Percentiles rank a stretch among this genome's conserved stretches.
phyloP scores from a whole-genome alignment of 176 grass and related monocot species.

The Oryza meridionalis region DNA sequence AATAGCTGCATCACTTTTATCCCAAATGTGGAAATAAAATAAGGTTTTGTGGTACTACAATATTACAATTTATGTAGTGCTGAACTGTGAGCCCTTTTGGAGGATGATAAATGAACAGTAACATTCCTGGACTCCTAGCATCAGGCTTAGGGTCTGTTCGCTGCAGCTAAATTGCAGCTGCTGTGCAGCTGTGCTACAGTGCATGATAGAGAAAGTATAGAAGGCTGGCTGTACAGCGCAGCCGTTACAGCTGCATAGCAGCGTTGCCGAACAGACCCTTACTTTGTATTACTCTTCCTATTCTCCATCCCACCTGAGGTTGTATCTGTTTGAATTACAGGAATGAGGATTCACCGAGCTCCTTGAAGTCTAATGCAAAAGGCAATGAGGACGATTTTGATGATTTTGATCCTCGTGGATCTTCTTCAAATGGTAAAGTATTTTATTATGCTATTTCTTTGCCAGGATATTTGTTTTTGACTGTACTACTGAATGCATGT shows the following conservation, averaged over 20 bases:
- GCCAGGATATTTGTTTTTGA: background rate
- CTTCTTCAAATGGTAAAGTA: constrained; percentile 65
- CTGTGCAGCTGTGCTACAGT: too few species aligned
- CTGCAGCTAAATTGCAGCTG: too few species aligned
- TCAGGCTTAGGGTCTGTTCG: too few species aligned
- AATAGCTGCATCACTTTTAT: constrained; percentile 2
- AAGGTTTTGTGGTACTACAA: constrained; percentile 24
- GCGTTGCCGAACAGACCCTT: too few species aligned
- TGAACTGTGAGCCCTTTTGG: constrained; percentile 11
- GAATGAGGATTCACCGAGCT: constrained; percentile 48
- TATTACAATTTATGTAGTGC: constrained; percentile 22
- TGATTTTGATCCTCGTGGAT: constrained; percentile 96
- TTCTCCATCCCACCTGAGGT: constrained; percentile 25
- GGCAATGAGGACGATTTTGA: constrained; percentile 72
- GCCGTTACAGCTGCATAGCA: too few species aligned
- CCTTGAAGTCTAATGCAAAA: constrained; percentile 44
- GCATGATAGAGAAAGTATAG: too few species aligned
- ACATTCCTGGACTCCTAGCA: background rate
- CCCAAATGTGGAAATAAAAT: background rate
- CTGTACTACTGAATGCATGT: constrained; percentile 28
- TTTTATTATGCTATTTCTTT: constrained; percentile 29
- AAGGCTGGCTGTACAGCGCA: too few species aligned
- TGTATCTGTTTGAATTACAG: constrained; percentile 43
- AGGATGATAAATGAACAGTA: constrained; percentile 21
- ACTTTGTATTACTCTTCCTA: background rate